Conservation (phyloP, 2,329 filamentous ascomycete genomes). For the Orbilia oligospora region DNA sequence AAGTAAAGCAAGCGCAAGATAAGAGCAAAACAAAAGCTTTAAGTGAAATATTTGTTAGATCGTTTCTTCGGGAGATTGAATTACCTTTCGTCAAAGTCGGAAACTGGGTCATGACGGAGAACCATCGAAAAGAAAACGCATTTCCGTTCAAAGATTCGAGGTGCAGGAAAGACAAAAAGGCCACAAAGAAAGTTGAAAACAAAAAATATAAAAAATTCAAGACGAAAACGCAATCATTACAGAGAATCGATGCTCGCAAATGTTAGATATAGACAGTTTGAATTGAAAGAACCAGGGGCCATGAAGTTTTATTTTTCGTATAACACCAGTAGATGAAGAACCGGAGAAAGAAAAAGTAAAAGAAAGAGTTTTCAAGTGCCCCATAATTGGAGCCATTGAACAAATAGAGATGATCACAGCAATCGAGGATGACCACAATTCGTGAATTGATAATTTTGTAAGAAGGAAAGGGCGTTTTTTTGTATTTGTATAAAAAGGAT, state of each 20-base stretch:
- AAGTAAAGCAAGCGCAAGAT: background rate
- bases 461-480: conserved; percentile 5
- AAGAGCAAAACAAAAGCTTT: background rate
- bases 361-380: conserved; percentile 4
- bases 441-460: conserved; percentile 39
- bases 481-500: background rate
- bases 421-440: conserved; percentile 16
- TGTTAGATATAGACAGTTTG: conserved; percentile 44
- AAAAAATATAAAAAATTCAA: conserved; percentile 16
- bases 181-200: background rate
- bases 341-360: conserved; percentile 31
- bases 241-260: conserved; percentile 50
- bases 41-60: conserved; percentile 2
- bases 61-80: conserved; percentile 9
- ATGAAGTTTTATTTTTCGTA: conserved; percentile 48
- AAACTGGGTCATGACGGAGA: conserved; percentile 15
- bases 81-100: conserved; percentile 2
- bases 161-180: conserved; percentile 8
- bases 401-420: conserved; percentile 20
- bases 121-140: background rate
- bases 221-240: conserved; percentile 44
- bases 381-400: background rate
- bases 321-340: conserved; percentile 55
- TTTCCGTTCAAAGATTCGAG: background rate
- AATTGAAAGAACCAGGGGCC: conserved; percentile 29